Evolutionary conservation across 768 basidiomycete genomes (phyloP), one percentile per base, ranked within the genome.

Genomic region (Phylloporus rhodoxanthus): DNA sequence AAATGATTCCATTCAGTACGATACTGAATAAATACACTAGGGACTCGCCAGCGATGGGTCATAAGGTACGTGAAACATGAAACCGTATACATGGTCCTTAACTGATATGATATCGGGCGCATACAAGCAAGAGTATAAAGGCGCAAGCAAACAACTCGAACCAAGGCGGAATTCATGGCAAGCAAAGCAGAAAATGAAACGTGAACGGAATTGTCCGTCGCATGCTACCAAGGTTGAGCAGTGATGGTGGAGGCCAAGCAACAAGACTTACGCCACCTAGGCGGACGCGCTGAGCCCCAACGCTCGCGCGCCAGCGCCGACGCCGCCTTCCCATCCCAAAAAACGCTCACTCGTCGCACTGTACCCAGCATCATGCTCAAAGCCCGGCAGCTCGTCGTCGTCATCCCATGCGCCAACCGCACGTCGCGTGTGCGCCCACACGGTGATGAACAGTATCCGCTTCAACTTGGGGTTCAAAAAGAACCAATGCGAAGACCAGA

Each of bases 401-500:
- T 73, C 73, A 25, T 70, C 70, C 72, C 75, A 80, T 46, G 71
- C 78, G 34, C 77, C 70, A 15, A 72, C 70, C 17, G 80, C 72
- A 43, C 79, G 78, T 59, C 77, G 78, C 28, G 85, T 84, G 38
- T 86, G 80, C 7, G 93, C 91, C 91, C 92, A 96, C 19, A 91
- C 83, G 2, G 91, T 87, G 51, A 96, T 79, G 71, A 95, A 97
- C 48, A 98, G 70, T 59, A 97, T 81, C 19, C 94, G 83, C 72
- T 94, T 96, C 70, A 84, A 72, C 73, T 91, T 94, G 61, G 86
- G 80, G 75, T 93, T 95, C 60, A 91, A 74, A 73, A 98, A 95
- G 75, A 98, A 97, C 85, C 91, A 95, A 66, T 95, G 91, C 10
- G 90, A 91, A 29, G 90, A 93, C 94, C 94, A 98, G 7, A 97